A percentile compares a stretch with the other conserved stretches of the same genome.
Evolutionary conservation across 2,329 filamentous ascomycete genomes (phyloP).

Genomic region (Didymella glomerata): DNA sequence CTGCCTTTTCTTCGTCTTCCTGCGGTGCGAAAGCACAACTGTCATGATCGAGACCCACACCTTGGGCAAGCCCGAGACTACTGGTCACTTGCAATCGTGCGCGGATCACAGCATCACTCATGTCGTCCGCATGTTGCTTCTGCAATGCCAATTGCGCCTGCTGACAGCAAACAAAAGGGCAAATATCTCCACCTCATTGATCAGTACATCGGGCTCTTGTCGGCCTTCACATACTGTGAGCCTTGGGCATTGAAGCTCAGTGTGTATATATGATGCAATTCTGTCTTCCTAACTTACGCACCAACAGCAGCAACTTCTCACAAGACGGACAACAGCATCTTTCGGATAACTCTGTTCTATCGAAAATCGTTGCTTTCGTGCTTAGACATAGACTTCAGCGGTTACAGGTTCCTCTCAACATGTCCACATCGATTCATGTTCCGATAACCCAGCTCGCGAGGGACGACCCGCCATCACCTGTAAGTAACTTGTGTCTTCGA

Average conservation of each 20-base stretch:
- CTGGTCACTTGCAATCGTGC: constrained; percentile 3
- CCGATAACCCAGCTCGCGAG: not conserved
- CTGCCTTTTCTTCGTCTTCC: not conserved
- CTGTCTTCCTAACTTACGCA: not conserved
- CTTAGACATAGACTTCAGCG: constrained; percentile 5
- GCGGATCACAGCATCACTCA: not conserved
- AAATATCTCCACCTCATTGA: not conserved
- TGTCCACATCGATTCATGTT: not conserved
- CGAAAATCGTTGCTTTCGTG: not conserved
- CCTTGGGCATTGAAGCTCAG: constrained; percentile 6
- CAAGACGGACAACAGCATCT: not conserved
- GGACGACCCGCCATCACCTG: constrained; percentile 6
- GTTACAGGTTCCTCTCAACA: not conserved
- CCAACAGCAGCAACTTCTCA: not conserved
- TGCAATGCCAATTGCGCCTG: not conserved
- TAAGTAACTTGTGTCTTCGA: not conserved
- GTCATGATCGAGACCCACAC: not conserved
- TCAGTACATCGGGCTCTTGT: not conserved
- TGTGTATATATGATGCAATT: constrained; percentile 1
- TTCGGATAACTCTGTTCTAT: not conserved
- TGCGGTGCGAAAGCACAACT: not conserved
- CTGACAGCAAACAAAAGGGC: not conserved
- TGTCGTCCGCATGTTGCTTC: not conserved
- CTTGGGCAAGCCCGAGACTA: not conserved
- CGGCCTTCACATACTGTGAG: not conserved